phyloP scores from a whole-genome alignment of 1,139 yeast genomes.

The Scheffersomyces segobiensis region DNA sequence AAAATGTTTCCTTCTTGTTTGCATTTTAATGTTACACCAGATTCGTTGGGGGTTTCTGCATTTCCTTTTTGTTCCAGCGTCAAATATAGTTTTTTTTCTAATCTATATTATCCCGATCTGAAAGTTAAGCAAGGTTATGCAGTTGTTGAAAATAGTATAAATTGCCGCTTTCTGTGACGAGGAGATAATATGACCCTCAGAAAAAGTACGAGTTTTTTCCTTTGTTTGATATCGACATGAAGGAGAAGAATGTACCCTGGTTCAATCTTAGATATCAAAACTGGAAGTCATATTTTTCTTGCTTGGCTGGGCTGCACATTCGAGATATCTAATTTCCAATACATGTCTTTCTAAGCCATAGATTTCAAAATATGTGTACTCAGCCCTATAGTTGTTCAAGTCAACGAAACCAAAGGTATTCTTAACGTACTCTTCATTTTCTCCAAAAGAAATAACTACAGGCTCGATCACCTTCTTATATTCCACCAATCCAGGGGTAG shows the following conservation, averaged over 20 bases:
- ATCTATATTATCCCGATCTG: too few species aligned
- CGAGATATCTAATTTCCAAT: slow-evolving; percentile 6
- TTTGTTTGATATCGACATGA: slow-evolving; percentile 9
- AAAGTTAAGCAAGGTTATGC: too few species aligned
- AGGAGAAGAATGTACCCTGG: slow-evolving; percentile 3
- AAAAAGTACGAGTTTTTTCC: slow-evolving; percentile 5
- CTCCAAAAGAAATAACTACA: slow-evolving; percentile 13
- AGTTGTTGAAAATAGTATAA: too few species aligned
- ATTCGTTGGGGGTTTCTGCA: neutral
- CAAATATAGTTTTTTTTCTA: too few species aligned
- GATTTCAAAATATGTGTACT: slow-evolving; percentile 3
- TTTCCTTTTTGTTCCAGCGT: neutral
- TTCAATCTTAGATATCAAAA: neutral
- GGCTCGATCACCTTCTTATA: slow-evolving; percentile 30
- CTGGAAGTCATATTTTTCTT: slow-evolving; percentile 2
- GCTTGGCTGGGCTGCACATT: slow-evolving; percentile 3
- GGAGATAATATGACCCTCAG: slow-evolving; percentile 22
- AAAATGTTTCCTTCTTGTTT: neutral
- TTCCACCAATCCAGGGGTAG: slow-evolving; percentile 33
- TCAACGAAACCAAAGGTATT: slow-evolving; percentile 14
- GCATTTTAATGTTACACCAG: neutral
- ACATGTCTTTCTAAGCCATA: slow-evolving; percentile 5
- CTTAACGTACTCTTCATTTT: slow-evolving; percentile 5
- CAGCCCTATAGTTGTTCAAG: slow-evolving; percentile 6
- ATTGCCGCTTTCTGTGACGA: too few species aligned